phyloP scores from a whole-genome alignment of 495 filamentous ascomycete species.

The Tuber umbilicatum region DNA sequence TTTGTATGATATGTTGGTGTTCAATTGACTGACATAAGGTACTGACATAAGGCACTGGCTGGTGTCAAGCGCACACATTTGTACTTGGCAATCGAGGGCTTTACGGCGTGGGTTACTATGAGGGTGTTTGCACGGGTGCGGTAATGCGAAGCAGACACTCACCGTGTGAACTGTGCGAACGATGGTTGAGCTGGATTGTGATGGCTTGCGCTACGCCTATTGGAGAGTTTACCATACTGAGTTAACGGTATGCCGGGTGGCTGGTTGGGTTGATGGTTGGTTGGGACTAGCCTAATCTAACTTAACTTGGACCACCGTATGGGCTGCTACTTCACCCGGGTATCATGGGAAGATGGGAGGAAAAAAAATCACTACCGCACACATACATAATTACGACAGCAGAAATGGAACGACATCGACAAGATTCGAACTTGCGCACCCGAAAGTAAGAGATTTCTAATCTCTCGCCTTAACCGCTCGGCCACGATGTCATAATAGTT shows the following conservation, averaged over 20 bases:
- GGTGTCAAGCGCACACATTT: not conserved
- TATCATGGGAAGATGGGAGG: not conserved
- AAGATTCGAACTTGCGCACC: constrained; percentile 23
- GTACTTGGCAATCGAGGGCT: not conserved
- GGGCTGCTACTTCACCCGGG: not conserved
- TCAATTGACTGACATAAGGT: too few species aligned
- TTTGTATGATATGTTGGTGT: too few species aligned
- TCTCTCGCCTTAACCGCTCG: constrained; percentile 26
- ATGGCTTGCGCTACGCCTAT: not conserved
- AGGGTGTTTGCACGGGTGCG: not conserved
- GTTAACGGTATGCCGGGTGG: too few species aligned
- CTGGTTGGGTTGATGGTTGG: not conserved
- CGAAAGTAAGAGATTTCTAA: constrained; percentile 15
- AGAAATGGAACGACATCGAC: constrained; percentile 16
- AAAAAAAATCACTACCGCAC: not conserved
- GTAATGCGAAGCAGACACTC: not conserved
- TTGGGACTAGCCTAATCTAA: not conserved
- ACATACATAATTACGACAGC: not conserved
- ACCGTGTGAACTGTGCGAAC: too few species aligned
- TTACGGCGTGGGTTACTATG: not conserved
- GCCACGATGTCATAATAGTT: constrained; percentile 9
- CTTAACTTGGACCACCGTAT: not conserved
- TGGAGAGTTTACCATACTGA: not conserved
- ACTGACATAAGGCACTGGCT: too few species aligned
- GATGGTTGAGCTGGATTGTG: not conserved